Evolutionary conservation across 495 filamentous ascomycete genomes (phyloP), one percentile per base, ranked within the genome.

Genomic region (Penicillium chermesinum): DNA sequence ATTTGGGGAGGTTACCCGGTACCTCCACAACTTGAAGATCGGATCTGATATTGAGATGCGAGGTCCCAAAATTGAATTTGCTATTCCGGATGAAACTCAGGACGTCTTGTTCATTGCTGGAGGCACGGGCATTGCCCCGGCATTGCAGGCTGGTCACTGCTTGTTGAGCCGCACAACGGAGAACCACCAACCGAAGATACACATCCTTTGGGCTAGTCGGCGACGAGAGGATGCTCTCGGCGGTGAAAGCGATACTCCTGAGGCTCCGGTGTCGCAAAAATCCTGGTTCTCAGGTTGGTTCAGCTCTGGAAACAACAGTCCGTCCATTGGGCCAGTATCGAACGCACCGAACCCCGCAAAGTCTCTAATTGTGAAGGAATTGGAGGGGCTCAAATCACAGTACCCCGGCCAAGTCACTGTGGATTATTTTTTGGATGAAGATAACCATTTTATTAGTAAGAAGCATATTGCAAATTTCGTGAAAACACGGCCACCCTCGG

Each of bases 91-190:
- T 12, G 58, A 69, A 36, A 83, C 69, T 32, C 70, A 65, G 15
- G 66, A 78, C 25, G 73, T 96, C 2, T 59, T 96, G 2, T 96
- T 97, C 63, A 70, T 96, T 25, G 93, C 91, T 12, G 93, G 91
- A 0, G 93, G 93, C 0, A 98, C 93, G 5, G 93, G 91, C 0
- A 93, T 98, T 62, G 89, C 88, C 17, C 88, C 91, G 1, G 93
- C 91, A 25, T 61, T 96, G 53, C 91, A 97, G 66, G 77, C 83
- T 18, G 87, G 80, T 30, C 67, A 81, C 47, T 77, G 75, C 7
- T 55, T 93, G 3, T 63, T 83, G 43, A 54, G 49, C 27, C 61
- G 66, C 30, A 58, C 56, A 27, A 48, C 48, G 17, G 52, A 53
- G 6, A 50, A 44, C 20, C 54, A 59, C 19, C 41, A 53, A n/a